Evolutionary conservation across 75 land plant species (phyloP), one percentile per base, ranked within the genome.

Genomic region (Sequoiadendron giganteum): DNA sequence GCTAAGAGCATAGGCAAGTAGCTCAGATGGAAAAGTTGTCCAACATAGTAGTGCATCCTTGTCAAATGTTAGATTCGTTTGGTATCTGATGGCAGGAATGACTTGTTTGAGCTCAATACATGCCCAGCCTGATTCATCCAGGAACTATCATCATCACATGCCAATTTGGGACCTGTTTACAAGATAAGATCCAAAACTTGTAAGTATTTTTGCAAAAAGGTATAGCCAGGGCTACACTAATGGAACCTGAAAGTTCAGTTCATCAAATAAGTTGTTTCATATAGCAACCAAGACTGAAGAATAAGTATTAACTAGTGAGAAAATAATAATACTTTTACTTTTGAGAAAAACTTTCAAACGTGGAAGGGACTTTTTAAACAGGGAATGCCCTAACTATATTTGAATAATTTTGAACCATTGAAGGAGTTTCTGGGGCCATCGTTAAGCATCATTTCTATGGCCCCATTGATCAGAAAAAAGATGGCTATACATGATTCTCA

Each of bases 71-170:
- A 65, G 70, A 25, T 65, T 1, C 9, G 7, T 65, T 21, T 21
- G 70, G 70, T 65, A 65, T 65, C 70, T 65, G 70, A 65, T 25
- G 70, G 70, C 70, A 65, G 70, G n/a, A 65, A 65, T 65, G 70
- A 7, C 25, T 25, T 65, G n/a, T 25, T 21, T n/a, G 25, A 25
- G 70, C 28, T 65, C 70, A 65, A 65, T 65, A 25, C 25, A 65
- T 65, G 70, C n/a, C 70, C 70, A 65, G 70, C 8, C 70, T 25
- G 1, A 21, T 65, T 65, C 28, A 65, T 65, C 28, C 70, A 25
- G 70, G 70, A 65, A 65, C 70, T 65, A 8, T 65, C 70, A 6
- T 25, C 1, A 25, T 65, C n/a, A 25, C 70, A 65, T 65, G n/a
- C 70, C 70, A 65, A 25, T n/a, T 65, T 65, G 70, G 70, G 28